Percentiles rank a stretch among this genome's conserved stretches.
phyloP scores from a whole-genome alignment of 257 asterid species.

The Fraxinus anomala region DNA sequence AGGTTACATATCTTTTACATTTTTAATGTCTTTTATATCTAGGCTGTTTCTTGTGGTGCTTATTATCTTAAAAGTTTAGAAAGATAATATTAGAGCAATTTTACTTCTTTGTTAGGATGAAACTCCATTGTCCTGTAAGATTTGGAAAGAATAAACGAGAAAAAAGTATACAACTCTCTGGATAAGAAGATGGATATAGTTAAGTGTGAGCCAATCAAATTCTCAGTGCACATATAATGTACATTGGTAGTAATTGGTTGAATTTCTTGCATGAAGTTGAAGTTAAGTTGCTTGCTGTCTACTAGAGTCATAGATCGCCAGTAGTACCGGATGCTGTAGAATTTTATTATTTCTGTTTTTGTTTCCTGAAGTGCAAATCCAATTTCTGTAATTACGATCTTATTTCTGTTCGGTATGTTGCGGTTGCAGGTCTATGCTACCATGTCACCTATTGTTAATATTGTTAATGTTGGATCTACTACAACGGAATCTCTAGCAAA shows the following conservation, averaged over 20 bases:
- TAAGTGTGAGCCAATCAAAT: neutral
- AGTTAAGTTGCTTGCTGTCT: slow-evolving; percentile 11
- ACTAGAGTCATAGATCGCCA: neutral
- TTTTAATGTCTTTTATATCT: neutral
- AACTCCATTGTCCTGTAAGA: neutral
- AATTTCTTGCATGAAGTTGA: neutral
- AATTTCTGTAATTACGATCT: slow-evolving; percentile 13
- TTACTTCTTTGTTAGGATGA: neutral
- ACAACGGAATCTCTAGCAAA: slow-evolving; percentile 71
- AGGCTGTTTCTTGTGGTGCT: neutral
- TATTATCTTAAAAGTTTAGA: neutral
- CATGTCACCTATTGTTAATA: slow-evolving; percentile 72
- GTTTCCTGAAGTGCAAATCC: slow-evolving; percentile 2
- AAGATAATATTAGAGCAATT: neutral
- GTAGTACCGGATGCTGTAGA: neutral
- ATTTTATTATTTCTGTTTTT: neutral
- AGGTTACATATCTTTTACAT: neutral
- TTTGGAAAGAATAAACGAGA: neutral
- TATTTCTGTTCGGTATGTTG: neutral
- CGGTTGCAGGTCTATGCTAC: slow-evolving; percentile 77
- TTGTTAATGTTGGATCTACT: slow-evolving; percentile 66
- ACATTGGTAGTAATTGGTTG: neutral
- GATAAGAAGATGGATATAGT: neutral
- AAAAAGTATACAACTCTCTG: neutral
- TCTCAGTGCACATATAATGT: neutral